A percentile compares a stretch with the other conserved stretches of the same genome.
These are phyloP conservation scores for Ramaria sp. DNA, from an alignment of 768 basidiomycete species.

Conservation along the genomic window DNA sequence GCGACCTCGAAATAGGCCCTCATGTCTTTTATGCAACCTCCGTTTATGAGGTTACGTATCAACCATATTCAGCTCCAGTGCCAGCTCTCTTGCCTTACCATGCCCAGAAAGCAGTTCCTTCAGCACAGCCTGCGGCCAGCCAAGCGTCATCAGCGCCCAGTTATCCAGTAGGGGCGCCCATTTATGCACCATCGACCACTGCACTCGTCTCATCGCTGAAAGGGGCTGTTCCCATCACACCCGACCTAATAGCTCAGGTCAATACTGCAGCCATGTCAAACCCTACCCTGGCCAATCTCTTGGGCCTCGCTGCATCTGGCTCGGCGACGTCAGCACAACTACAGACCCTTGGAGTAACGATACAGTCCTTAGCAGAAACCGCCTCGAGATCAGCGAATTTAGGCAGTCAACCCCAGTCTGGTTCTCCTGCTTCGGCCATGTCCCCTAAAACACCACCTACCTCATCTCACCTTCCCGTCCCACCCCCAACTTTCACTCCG, in stretches of 20 bases:
- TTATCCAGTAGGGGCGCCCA: not conserved
- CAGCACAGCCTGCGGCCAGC: conserved; percentile 12
- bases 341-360: conserved; percentile 59
- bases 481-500: conserved; percentile 8
- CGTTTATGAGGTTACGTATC: conserved; percentile 67
- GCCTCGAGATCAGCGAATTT: conserved; percentile 9
- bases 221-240: conserved; percentile 40
- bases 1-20: conserved; percentile 65
- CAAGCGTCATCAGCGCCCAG: not conserved
- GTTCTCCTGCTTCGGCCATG: not conserved
- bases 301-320: conserved; percentile 54
- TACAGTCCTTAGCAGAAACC: conserved; percentile 46
- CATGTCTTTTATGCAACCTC: conserved; percentile 59
- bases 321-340: conserved; percentile 53
- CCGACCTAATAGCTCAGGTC: conserved; percentile 51
- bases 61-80: conserved; percentile 20
- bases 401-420: not conserved
- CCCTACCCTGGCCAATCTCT: conserved; percentile 54
- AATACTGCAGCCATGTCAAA: conserved; percentile 55
- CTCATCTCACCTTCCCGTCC: conserved; percentile 10
- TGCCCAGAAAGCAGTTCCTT: conserved; percentile 14
- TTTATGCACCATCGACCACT: conserved; percentile 18
- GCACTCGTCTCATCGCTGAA: conserved; percentile 36
- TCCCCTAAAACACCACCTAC: conserved; percentile 5
- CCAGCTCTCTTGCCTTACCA: not conserved